Base-by-base conservation (phyloP, 176 grass and related monocot genomes). In the Leersia perrieri region DNA sequence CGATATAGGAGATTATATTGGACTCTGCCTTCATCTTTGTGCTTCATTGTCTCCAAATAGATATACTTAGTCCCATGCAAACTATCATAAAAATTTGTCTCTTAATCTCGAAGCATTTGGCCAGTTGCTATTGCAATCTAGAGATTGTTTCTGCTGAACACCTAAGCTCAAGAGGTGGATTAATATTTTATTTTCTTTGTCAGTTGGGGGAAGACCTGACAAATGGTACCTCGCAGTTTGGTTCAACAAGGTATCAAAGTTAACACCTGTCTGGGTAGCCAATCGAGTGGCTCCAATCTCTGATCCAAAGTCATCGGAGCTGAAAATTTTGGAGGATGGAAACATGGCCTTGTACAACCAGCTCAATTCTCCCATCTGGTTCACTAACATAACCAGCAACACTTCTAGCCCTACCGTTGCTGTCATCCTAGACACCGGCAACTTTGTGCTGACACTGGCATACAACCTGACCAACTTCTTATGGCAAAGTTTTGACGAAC, bases 161-260 rank as follows among this genome's bases (percentile, higher is more conserved):
- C 39, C 39, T 40, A 13, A 44, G 11, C 41, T 12, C 14, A 12
- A 44, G 0, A 44, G 12, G 12, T 44, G 41, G 41, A 44, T 44
- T 39, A 44, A 44, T 12, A 44, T 44, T 44, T 11, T n/a, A n/a
- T 7, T 3, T 75, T 77, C 9, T 22, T 12, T 18, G 2, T 18
- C 55, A 76, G 74, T 3, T 76, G 34, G 3, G 1, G 20, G 32
- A 5, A 7, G 15, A 11, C 26, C 33, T 63, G 34, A 66, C 10
- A 81, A 23, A 47, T 74, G 84, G 69, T 92, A 88, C 33, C 55
- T 92, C 23, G 85, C 75, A 6, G 73, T 91, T 18, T 91, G 89
- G 89, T 85, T 72, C 82, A 85, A 66, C 62, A 85, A 89, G 49
- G 34, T 92, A 14, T 22, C 86, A 2, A 9, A 73, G 39, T 32